Percentiles rank a stretch among this genome's conserved stretches.
Conservation (phyloP, 768 basidiomycete genomes). For the Dendrothele bispora region DNA sequence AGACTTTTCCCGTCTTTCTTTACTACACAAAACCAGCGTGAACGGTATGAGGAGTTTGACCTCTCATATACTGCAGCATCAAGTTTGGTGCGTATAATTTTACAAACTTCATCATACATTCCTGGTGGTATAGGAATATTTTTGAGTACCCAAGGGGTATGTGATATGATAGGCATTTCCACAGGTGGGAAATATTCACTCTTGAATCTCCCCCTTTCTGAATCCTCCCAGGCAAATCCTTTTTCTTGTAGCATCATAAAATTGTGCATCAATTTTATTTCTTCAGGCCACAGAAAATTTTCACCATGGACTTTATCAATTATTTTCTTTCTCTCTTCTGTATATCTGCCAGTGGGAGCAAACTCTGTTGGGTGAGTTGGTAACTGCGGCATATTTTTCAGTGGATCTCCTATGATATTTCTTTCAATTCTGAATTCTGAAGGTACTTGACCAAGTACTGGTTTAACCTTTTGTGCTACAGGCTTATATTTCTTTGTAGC, state of each 20-base stretch:
- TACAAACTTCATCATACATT: constrained; percentile 19
- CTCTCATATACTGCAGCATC: constrained; percentile 33
- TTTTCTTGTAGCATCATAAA: constrained; percentile 28
- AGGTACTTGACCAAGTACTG: constrained; percentile 12
- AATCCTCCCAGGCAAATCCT: constrained; percentile 39
- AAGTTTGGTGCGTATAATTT: constrained; percentile 22
- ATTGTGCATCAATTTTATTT: constrained; percentile 30
- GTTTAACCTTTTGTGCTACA: constrained; percentile 16
- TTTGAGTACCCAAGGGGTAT: constrained; percentile 30
- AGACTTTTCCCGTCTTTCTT: constrained; percentile 38
- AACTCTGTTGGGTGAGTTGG: constrained; percentile 12
- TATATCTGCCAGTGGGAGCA: constrained; percentile 18
- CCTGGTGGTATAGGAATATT: constrained; percentile 31
- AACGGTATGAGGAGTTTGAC: constrained; percentile 32
- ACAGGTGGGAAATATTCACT: constrained; percentile 33
- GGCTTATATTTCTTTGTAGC: constrained; percentile 20
- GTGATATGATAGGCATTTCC: constrained; percentile 31
- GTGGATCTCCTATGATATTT: constrained; percentile 19
- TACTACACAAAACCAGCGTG: constrained; percentile 32
- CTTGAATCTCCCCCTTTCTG: constrained; percentile 31
- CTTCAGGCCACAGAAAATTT: constrained; percentile 31
- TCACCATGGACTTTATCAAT: constrained; percentile 13
- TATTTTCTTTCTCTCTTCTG: constrained; percentile 14
- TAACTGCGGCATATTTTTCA: constrained; percentile 13
- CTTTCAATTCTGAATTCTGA: constrained; percentile 18